Evolutionary conservation across 2,329 filamentous ascomycete species (phyloP).

Genomic region (Fusarium sp.): DNA sequence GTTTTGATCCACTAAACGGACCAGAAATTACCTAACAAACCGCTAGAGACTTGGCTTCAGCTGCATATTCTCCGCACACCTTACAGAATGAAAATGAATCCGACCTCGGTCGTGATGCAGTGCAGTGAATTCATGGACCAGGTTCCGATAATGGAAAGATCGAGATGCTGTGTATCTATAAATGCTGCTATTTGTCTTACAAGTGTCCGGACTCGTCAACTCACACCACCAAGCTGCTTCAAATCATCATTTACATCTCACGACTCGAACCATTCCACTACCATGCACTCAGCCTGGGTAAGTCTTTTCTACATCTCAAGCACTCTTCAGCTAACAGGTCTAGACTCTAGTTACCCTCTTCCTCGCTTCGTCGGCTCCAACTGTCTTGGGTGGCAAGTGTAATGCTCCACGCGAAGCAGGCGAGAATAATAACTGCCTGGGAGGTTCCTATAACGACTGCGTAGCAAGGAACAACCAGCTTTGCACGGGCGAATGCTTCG

Average conservation of each 20-base stretch:
- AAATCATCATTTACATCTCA: accelerated
- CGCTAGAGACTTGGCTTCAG: background rate
- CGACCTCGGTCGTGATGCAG: background rate
- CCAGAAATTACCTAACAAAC: background rate
- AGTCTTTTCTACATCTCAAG: accelerated
- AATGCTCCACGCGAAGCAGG: background rate
- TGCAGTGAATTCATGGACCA: accelerated
- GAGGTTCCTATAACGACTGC: background rate
- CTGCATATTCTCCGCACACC: background rate
- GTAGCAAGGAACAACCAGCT: background rate
- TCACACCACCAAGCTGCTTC: background rate
- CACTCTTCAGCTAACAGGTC: accelerated
- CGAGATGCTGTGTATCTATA: accelerated
- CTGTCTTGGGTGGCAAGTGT: background rate
- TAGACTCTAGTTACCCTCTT: background rate
- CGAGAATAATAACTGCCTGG: background rate
- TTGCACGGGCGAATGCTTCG: background rate
- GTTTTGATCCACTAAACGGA: background rate
- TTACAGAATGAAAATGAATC: background rate
- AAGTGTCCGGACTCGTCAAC: no score
- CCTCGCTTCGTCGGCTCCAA: background rate
- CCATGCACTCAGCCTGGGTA: background rate
- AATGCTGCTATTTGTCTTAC: accelerated
- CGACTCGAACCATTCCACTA: accelerated
- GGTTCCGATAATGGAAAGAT: no score